A percentile compares a stretch with the other conserved stretches of the same genome.
Conservation (phyloP, 2,329 filamentous ascomycete genomes). For the Aureobasidium sp. region DNA sequence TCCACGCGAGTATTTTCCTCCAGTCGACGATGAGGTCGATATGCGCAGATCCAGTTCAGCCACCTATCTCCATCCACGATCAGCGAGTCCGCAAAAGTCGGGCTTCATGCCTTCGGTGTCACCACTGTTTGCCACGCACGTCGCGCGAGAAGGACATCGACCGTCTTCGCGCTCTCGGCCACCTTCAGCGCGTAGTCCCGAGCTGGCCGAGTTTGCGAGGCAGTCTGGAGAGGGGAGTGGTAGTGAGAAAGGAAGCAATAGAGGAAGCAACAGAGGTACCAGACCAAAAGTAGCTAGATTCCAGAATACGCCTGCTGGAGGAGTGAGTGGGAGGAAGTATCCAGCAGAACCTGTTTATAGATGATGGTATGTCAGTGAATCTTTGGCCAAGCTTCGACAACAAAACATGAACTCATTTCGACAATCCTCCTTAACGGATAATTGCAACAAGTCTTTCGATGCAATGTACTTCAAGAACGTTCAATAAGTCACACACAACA, state of each 20-base stretch:
- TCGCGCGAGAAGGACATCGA: slow-evolving; percentile 26
- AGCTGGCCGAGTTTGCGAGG: neutral
- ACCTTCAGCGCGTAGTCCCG: slow-evolving; percentile 8
- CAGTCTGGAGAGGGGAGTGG: slow-evolving; percentile 5
- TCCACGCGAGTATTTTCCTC: slow-evolving; percentile 25
- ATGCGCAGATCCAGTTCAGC: slow-evolving; percentile 16
- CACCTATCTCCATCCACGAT: slow-evolving; percentile 18
- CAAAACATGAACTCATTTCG: too few relatives aligned
- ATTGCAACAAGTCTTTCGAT: too few relatives aligned
- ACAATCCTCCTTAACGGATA: too few relatives aligned
- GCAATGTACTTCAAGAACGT: neutral
- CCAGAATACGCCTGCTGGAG: neutral
- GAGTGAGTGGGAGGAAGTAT: neutral
- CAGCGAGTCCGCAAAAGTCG: slow-evolving; percentile 19
- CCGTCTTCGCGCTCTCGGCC: slow-evolving; percentile 8
- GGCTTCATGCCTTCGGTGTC: slow-evolving; percentile 39
- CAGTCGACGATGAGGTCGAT: slow-evolving; percentile 15
- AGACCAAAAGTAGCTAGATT: neutral
- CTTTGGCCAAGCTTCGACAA: too few relatives aligned
- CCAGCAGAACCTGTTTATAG: slow-evolving; percentile 8
- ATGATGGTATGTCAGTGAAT: neutral
- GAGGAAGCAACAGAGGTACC: neutral
- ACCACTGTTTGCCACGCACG: slow-evolving; percentile 41
- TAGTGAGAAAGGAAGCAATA: neutral
- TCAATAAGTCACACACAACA: neutral